A percentile compares a stretch with the other conserved stretches of the same genome.
Conservation (phyloP, 2,329 filamentous ascomycete species). For the Thelonectria blattea region DNA sequence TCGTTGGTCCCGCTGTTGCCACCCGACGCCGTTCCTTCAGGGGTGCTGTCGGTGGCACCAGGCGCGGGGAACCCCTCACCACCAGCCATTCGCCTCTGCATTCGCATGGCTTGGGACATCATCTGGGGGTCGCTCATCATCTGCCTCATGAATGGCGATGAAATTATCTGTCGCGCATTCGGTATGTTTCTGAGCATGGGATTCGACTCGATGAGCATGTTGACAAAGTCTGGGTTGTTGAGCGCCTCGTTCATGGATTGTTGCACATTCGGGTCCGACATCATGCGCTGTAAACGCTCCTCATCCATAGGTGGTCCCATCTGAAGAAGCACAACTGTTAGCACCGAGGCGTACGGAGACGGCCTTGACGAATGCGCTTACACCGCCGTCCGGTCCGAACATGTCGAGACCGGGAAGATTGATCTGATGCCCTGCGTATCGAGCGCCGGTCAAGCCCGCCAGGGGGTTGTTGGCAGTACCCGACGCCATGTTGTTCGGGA, state of each 20-base stretch:
- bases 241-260: constrained; percentile 93
- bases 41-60: constrained; percentile 87
- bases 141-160: constrained; percentile 84
- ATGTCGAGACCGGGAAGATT: constrained; percentile 85
- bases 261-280: constrained; percentile 86
- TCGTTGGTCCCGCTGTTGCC: constrained; percentile 41
- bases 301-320: constrained; percentile 88
- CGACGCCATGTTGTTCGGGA: constrained; percentile 78
- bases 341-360: constrained; percentile 2
- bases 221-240: constrained; percentile 91
- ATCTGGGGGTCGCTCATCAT: constrained; percentile 94
- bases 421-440: constrained; percentile 85
- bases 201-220: constrained; percentile 93
- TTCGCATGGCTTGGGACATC: constrained; percentile 79
- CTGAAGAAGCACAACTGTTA: constrained; percentile 51
- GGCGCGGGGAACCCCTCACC: constrained; percentile 81
- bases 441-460: constrained; percentile 86
- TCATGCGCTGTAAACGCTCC: constrained; percentile 82
- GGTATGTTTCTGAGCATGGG: constrained; percentile 79
- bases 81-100: constrained; percentile 75
- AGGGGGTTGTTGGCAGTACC: constrained; percentile 88
- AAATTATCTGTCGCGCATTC: constrained; percentile 81
- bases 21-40: constrained; percentile 52
- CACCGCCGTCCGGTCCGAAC: constrained; percentile 93
- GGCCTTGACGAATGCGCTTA: constrained; percentile 56